phyloP scores from a whole-genome alignment of 495 filamentous ascomycete genomes.

The Lasiosphaeria miniovina region DNA sequence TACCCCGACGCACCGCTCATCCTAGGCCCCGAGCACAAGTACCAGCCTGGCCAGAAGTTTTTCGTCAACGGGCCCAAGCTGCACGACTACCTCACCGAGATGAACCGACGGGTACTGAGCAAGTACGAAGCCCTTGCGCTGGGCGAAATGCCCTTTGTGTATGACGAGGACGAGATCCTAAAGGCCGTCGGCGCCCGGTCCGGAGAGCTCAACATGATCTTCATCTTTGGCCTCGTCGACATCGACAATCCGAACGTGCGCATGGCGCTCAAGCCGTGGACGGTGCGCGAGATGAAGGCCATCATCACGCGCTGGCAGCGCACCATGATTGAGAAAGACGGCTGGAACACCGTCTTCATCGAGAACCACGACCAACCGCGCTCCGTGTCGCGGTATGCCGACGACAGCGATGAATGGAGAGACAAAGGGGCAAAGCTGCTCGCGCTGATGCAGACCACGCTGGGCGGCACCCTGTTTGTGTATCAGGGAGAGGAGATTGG shows the following conservation, averaged over 20 bases:
- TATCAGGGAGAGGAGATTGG: slow-evolving; percentile 79
- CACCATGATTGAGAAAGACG: slow-evolving; percentile 65
- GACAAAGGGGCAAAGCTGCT: slow-evolving; percentile 58
- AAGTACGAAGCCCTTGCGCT: slow-evolving; percentile 68
- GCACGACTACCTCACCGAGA: slow-evolving; percentile 62
- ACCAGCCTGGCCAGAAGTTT: slow-evolving; percentile 48
- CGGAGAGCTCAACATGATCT: slow-evolving; percentile 70
- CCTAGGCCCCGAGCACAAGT: slow-evolving; percentile 30
- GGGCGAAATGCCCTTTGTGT: slow-evolving; percentile 67
- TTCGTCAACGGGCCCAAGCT: slow-evolving; percentile 65
- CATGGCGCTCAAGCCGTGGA: too few relatives aligned
- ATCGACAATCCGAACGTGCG: slow-evolving; percentile 36
- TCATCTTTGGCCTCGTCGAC: slow-evolving; percentile 64
- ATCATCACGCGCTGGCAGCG: slow-evolving; percentile 63
- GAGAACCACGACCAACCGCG: slow-evolving; percentile 72
- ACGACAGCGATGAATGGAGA: slow-evolving; percentile 41
- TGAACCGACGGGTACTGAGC: slow-evolving; percentile 59
- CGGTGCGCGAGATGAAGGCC: slow-evolving; percentile 52
- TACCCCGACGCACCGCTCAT: slow-evolving; percentile 62
- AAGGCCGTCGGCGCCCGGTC: slow-evolving; percentile 55
- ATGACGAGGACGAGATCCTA: slow-evolving; percentile 56
- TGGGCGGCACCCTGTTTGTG: slow-evolving; percentile 67
- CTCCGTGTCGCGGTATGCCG: slow-evolving; percentile 57
- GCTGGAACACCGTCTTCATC: slow-evolving; percentile 69
- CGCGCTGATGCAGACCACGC: slow-evolving; percentile 36